Evolutionary conservation across 257 asterid genomes (phyloP), one percentile per base, ranked within the genome.

Genomic region (Solanum ossicruentum): DNA sequence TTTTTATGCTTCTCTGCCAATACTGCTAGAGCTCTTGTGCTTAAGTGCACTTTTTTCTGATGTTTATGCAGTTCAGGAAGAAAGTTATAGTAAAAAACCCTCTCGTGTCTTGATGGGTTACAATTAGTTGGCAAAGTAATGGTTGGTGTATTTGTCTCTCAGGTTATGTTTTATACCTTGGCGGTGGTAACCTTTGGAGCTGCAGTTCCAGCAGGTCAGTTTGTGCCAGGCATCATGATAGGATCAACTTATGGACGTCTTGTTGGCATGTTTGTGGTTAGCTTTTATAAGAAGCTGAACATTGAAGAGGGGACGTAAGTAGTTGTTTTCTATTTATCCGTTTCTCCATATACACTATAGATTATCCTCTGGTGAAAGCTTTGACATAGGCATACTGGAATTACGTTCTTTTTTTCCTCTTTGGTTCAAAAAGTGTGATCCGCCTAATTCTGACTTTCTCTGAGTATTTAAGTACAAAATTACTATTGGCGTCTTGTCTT

Each of bases 281-380:
- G 93, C 89, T 95, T 91, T 88, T 97, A 93, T 91, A 84, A 77
- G 91, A 95, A 87, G 89, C 90, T 90, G 86, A 95, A 95, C 87
- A 94, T 97, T 67, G 98, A 97, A 88, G 99, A 97, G 91, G 99
- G 98, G 91, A 95, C 99, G 99, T 96, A 88, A 93, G 99, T 89
- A 36, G 72, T 47, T 26, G 8, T 75, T 86, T 84, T 43, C 45
- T 54, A 55, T 78, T 82, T 65, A 15, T 45, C 8, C 11, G 11
- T 61, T 82, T 63, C 45, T 16, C 73, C 80, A n/a, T 45, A 23
- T 47, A 47, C 45, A 51, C 51, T 77, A 13, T 71, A 43, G 55
- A 71, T 41, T 41, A 13, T 45, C 28, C 56, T 72, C 57, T 20
- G 80, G 60, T 21, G 63, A 77, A 51, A 51, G 20, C 63, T 16